Conservation (phyloP, 1,284 basidiomycete species). For the Boletus holoroseus region DNA sequence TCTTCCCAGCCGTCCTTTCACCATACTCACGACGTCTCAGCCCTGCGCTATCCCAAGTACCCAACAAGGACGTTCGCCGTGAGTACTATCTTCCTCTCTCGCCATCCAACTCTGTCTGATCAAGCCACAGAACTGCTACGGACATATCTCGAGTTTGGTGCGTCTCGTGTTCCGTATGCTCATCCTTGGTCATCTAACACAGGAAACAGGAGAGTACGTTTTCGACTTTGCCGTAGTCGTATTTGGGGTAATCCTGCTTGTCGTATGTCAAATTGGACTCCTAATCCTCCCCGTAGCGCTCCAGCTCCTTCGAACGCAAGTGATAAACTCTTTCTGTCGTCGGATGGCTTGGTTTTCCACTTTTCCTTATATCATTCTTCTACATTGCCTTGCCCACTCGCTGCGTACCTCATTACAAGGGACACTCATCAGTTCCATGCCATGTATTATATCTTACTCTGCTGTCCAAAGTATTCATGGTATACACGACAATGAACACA, state of each 20-base stretch:
- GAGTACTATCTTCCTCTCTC: conserved; percentile 31
- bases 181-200: neutral
- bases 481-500: neutral
- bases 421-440: neutral
- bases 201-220: conserved; percentile 57
- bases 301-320: conserved; percentile 64
- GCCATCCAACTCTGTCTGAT: conserved; percentile 4
- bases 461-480: neutral
- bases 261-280: conserved; percentile 26
- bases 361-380: neutral
- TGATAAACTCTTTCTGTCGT: neutral
- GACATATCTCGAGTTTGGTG: conserved; percentile 74
- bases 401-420: neutral
- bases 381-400: neutral
- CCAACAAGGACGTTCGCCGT: conserved; percentile 81
- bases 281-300: conserved; percentile 47
- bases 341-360: neutral
- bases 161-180: conserved; percentile 19
- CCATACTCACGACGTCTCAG: conserved; percentile 34
- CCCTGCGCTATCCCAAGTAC: conserved; percentile 62
- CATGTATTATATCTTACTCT: conserved; percentile 16
- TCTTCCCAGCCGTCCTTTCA: neutral
- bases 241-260: conserved; percentile 50
- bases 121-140: conserved; percentile 54
- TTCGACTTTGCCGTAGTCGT: conserved; percentile 81